phyloP scores from a whole-genome alignment of 331 rosid genomes.

The Erythrophleum ivorense region DNA sequence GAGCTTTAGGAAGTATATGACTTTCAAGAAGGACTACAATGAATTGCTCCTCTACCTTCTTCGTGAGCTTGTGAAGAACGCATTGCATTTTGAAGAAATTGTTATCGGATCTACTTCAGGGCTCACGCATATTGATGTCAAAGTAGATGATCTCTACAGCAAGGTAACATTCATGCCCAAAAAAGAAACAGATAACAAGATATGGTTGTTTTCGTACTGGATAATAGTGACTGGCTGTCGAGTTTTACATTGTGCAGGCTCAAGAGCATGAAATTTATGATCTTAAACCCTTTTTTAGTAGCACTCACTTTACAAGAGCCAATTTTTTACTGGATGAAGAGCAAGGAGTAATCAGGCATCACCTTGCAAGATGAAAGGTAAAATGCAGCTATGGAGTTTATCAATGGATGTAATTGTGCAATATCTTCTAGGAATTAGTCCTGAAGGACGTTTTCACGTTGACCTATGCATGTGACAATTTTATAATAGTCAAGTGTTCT shows the following conservation, averaged over 20 bases:
- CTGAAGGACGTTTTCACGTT: no score
- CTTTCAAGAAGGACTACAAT: slow-evolving; percentile 19
- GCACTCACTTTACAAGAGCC: slow-evolving; percentile 10
- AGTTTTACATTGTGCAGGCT: neutral
- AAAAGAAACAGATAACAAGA: neutral
- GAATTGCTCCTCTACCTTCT: slow-evolving; percentile 8
- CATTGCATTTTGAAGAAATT: neutral
- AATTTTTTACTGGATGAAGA: slow-evolving; percentile 1
- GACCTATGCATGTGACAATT: no score
- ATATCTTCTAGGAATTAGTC: neutral
- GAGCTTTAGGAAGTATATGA: slow-evolving; percentile 18
- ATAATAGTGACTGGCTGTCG: neutral
- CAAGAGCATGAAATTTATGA: slow-evolving; percentile 9
- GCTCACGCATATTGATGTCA: slow-evolving; percentile 2
- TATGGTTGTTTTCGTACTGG: neutral
- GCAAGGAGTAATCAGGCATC: slow-evolving; percentile 12
- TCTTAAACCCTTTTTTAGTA: neutral
- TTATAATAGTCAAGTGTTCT: no score
- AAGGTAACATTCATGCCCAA: slow-evolving; percentile 2
- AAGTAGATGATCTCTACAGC: slow-evolving; percentile 9
- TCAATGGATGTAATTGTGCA: neutral
- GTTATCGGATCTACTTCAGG: neutral
- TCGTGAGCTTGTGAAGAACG: slow-evolving; percentile 11
- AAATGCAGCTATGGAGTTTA: neutral
- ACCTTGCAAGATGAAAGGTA: neutral